A percentile compares a stretch with the other conserved stretches of the same genome.
Conservation (phyloP, 345 rosid genomes). For the Dimocarpus longan region DNA sequence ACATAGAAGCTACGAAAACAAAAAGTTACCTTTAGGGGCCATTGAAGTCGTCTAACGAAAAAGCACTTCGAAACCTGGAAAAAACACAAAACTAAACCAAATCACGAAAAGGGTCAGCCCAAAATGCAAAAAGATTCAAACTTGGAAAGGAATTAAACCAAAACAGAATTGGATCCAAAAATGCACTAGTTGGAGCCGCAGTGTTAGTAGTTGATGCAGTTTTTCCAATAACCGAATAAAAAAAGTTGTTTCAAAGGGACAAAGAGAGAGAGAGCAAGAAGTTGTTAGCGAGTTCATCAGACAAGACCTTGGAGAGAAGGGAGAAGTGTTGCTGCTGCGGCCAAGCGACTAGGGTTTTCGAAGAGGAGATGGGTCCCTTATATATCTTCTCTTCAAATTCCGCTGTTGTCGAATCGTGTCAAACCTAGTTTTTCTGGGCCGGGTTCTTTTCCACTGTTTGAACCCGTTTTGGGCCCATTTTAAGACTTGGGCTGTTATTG, state of each 20-base stretch:
- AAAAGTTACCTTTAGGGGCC: conserved; percentile 46
- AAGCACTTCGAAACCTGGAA: conserved; percentile 10
- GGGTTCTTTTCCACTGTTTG: background rate
- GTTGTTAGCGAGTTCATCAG: background rate
- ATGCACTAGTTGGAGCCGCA: background rate
- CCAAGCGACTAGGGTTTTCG: background rate
- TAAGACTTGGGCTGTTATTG: background rate
- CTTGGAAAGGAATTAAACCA: background rate
- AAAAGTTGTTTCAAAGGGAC: background rate
- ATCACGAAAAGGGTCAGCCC: background rate
- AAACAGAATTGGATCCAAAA: background rate
- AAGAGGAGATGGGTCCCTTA: background rate
- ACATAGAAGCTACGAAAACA: background rate
- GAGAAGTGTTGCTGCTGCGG: background rate
- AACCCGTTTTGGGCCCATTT: background rate
- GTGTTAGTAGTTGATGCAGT: background rate
- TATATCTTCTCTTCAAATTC: background rate
- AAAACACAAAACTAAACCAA: background rate
- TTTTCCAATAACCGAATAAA: too few species aligned
- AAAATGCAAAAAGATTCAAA: background rate
- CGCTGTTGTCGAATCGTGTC: background rate
- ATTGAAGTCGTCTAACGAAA: conserved; percentile 13
- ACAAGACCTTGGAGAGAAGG: background rate
- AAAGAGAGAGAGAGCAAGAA: background rate
- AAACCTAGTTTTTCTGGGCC: background rate